Evolutionary conservation across 129 eudicot genomes (phyloP), one percentile per base, ranked within the genome.

Genomic region (Lonicera japonica): DNA sequence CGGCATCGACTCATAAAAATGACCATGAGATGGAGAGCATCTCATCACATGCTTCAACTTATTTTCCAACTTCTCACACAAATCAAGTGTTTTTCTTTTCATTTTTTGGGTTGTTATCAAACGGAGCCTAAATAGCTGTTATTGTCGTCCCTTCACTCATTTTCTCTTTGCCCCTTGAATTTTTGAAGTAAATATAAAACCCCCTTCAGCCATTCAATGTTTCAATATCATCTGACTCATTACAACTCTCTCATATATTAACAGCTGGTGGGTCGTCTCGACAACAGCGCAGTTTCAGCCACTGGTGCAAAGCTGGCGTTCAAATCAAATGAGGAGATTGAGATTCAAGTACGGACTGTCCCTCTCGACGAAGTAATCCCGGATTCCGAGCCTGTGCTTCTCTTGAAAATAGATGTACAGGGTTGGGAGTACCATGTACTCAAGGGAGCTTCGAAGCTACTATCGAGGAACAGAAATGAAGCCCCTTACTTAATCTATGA

Each of bases 381-480:
- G 12, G 99, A 88, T 11, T 40, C 85, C 0, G 96, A 85, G 68
- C 69, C 68, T 2, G 94, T 94, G 25, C 74, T 85, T 21, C 72
- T 94, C 66, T 54, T 94, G 54, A 94, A 86, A 71, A 85, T 94
- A 54, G 99, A 94, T 70, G 99, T 94, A 20, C 99, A 94, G 62
- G 99, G 99, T 1, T 94, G 96, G 99, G 99, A 94, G 72, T 79
- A 82, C 68, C 99, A 94, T 60, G 99, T 94, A 8, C 66, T 94
- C 34, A 88, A 85, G 77, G 99, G 96, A 41, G 96, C 95, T 12
- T 60, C 80, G 19, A 88, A 88, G 77, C 58, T 94, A 56, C 47
- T 94, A 7, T 88, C 99, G 1, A 88, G 99, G 72, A 85, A 81
- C 50, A 87, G 83, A 71, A 73, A 81, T 38, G 86, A 94, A 73